Evolutionary conservation across 139 green algal genomes (phyloP), one percentile per base, ranked within the genome.

Genomic region (Asterochloris erici): DNA sequence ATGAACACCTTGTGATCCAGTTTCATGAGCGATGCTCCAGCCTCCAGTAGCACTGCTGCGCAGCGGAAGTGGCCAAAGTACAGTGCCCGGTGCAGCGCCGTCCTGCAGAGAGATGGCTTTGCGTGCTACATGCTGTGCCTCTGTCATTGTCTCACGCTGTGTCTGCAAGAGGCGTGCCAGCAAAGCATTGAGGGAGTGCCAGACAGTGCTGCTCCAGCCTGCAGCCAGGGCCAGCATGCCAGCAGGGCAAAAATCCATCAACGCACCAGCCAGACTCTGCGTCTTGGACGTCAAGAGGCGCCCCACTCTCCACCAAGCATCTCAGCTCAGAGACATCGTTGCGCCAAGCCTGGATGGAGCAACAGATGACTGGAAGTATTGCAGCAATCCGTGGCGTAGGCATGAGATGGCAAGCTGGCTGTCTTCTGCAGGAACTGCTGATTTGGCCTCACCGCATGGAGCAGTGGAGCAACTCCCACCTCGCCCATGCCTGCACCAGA

Each of bases 61-160:
- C 85, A 79, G 14, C 80, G 68, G 23, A 98, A 68, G 86, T 97
- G 90, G 21, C 96, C 96, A 16, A 90, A 93, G 88, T 99, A 95
- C 28, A 98, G 88, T 0, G 95, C 93, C 21, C 89, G 87, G 87
- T 99, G 96, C 61, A 99, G 85, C 12, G 87, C 21, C 1, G 91
- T 94, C 94, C 94, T 90, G 86, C 76, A 75, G 15, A 71, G 15
- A 6, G 21, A 27, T 24, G 26, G 47, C 14, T 17, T 1, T 27
- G 12, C 16, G 29, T 24, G 60, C 27, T 38, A 28, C 11, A 28
- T 38, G 47, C 26, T 63, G 9, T 68, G 27, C 54, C 16, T 27
- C 60, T 75, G 28, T 4, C 12, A 77, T 77, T 1, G 28, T 38
- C 15, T 54, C n/a, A n/a, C n/a, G n/a, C n/a, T n/a, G n/a, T n/a